Conservation (phyloP, 148 eudicot genomes). For the Oxyria digyna region DNA sequence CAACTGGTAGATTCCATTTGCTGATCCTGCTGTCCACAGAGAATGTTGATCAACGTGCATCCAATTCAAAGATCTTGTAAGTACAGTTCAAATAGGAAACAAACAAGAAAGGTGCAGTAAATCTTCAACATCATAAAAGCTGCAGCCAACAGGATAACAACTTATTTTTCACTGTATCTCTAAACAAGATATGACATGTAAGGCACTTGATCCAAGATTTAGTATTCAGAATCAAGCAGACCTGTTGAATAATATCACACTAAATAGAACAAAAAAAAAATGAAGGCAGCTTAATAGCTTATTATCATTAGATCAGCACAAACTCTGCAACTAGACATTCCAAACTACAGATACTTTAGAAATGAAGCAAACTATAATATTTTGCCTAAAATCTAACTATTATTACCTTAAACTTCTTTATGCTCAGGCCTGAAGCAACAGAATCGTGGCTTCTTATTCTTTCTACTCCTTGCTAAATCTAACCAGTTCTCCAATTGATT, state of each 20-base stretch:
- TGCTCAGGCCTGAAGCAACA: constrained; percentile 51
- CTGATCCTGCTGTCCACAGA: not conserved
- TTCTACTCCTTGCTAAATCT: constrained; percentile 38
- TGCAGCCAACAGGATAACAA: not conserved
- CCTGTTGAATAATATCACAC: not conserved
- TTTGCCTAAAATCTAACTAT: not conserved
- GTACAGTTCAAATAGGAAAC: not conserved
- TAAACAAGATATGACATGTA: not conserved
- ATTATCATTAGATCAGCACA: constrained; percentile 6
- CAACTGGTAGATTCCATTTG: not conserved
- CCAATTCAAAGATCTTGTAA: not conserved
- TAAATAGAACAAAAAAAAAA: not conserved
- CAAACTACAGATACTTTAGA: constrained; percentile 1
- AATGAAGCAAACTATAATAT: not conserved
- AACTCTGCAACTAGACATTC: not conserved
- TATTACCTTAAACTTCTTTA: constrained; percentile 15
- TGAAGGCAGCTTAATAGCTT: not conserved
- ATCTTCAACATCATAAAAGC: not conserved
- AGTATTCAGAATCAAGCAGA: not conserved
- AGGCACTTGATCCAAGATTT: not conserved
- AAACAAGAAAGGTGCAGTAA: not conserved
- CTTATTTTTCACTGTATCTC: not conserved
- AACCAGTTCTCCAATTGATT: no score
- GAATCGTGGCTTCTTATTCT: constrained; percentile 42
- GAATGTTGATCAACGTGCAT: constrained; percentile 2